Evolutionary conservation across 257 asterid genomes (phyloP).

Genomic region (Dorcoceras hygrometricum): DNA sequence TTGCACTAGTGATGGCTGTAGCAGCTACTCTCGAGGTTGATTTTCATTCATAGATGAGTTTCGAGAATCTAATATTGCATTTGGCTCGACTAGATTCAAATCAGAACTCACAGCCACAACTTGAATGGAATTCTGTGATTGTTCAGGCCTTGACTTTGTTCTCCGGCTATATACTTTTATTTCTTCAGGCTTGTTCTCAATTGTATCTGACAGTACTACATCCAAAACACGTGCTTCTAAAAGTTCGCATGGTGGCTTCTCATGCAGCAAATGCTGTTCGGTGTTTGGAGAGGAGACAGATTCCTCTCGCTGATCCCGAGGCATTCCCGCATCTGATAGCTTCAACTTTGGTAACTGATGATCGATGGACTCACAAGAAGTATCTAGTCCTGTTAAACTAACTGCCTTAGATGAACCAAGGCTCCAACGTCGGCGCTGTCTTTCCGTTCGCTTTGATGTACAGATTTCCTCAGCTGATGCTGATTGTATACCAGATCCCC

Average conservation of each 20-base stretch:
- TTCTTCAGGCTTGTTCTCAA: background rate
- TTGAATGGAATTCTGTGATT: background rate
- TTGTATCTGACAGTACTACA: background rate
- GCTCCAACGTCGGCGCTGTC: conserved; percentile 33
- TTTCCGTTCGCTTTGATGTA: conserved; percentile 19
- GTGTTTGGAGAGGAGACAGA: conserved; percentile 10
- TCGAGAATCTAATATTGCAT: background rate
- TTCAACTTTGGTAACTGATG: background rate
- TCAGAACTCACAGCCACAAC: background rate
- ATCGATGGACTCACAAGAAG: conserved; percentile 4
- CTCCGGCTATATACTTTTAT: conserved; percentile 12
- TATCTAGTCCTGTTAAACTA: background rate
- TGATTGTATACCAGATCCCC: background rate
- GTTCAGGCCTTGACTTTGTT: conserved; percentile 14
- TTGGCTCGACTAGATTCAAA: background rate
- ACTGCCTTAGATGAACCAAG: conserved; percentile 4
- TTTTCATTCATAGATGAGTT: conserved; percentile 1
- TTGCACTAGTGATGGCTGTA: background rate
- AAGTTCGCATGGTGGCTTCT: background rate
- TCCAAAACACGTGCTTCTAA: conserved; percentile 18
- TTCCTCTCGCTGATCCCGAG: conserved; percentile 14
- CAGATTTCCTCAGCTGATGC: conserved; percentile 14
- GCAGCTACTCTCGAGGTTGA: background rate
- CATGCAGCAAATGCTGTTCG: conserved; percentile 11
- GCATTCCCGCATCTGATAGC: conserved; percentile 9